These are phyloP conservation scores for Yarrowia sp. DNA, from an alignment of 805 yeast species.

Conservation along the genomic window DNA sequence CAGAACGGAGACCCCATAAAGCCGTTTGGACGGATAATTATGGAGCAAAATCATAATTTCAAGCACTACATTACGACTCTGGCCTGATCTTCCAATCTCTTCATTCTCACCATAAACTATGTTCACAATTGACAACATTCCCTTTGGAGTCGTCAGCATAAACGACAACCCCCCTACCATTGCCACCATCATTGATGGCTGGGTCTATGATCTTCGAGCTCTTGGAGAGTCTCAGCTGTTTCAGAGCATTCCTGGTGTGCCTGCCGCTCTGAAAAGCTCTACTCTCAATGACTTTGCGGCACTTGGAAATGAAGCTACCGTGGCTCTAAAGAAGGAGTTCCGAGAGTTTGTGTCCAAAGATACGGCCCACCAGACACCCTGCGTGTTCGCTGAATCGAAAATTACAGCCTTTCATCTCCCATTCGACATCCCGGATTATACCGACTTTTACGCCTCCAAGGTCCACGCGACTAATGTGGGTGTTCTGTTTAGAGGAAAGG, in stretches of 20 bases:
- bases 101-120: constrained; percentile 10
- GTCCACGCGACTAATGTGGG: constrained; percentile 46
- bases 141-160: constrained; percentile 45
- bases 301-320: constrained; percentile 42
- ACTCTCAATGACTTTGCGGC: constrained; percentile 44
- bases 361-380: constrained; percentile 15
- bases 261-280: constrained; percentile 2
- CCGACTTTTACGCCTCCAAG: constrained; percentile 45
- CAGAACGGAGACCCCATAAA: constrained; percentile 11
- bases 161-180: constrained; percentile 37
- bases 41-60: constrained; percentile 10
- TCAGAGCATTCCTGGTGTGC: constrained; percentile 10
- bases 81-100: neutral
- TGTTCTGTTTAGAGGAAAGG: constrained; percentile 43
- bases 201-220: constrained; percentile 43
- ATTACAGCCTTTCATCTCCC: constrained; percentile 42
- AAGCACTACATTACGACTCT: neutral
- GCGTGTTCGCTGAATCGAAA: constrained; percentile 6
- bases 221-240: constrained; percentile 39
- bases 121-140: constrained; percentile 46
- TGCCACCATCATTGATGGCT: constrained; percentile 44
- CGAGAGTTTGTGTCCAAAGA: constrained; percentile 33
- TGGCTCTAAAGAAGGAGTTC: constrained; percentile 41
- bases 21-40: constrained; percentile 21
- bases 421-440: constrained; percentile 45